Percentiles rank a stretch among this genome's conserved stretches.
These are phyloP conservation scores for Sarocladium kiliense DNA, from an alignment of 2,329 filamentous ascomycete genomes.

Conservation along the genomic window DNA sequence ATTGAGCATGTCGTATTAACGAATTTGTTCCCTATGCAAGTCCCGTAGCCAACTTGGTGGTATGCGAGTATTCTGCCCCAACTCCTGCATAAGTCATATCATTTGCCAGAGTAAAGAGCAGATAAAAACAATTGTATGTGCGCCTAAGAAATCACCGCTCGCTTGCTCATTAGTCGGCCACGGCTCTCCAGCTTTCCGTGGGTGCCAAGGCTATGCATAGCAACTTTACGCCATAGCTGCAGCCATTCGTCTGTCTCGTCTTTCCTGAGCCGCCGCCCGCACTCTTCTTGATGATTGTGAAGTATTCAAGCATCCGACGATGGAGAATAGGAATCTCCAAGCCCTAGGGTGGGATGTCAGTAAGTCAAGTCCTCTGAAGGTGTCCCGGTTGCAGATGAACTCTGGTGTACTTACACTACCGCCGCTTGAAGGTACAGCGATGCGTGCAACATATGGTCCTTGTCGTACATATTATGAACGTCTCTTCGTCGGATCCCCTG, in stretches of 20 bases:
- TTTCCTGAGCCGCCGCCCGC: neutral
- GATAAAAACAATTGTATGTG: too few species aligned
- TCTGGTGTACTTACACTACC: slow-evolving; percentile 18
- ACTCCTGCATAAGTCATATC: too few species aligned
- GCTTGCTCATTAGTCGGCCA: neutral
- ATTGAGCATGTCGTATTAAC: too few species aligned
- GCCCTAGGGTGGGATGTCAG: slow-evolving; percentile 13
- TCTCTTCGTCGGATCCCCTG: slow-evolving; percentile 14
- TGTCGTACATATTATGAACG: slow-evolving; percentile 12
- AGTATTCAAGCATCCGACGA: slow-evolving; percentile 24
- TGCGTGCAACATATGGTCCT: slow-evolving; percentile 14
- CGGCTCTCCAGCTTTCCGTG: too few species aligned
- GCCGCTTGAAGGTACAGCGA: slow-evolving; percentile 10
- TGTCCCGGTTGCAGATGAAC: too few species aligned
- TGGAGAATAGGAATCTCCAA: slow-evolving; percentile 22
- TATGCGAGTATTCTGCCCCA: too few species aligned
- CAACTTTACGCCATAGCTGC: neutral
- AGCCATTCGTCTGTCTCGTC: neutral
- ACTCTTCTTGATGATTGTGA: slow-evolving; percentile 17
- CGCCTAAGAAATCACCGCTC: too few species aligned
- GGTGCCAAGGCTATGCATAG: neutral
- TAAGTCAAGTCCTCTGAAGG: too few species aligned
- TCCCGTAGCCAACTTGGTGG: neutral
- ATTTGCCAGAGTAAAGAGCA: too few species aligned
- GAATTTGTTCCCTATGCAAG: neutral